Conservation (phyloP, 306 rosid species). For the Vigna reflexopilosa region DNA sequence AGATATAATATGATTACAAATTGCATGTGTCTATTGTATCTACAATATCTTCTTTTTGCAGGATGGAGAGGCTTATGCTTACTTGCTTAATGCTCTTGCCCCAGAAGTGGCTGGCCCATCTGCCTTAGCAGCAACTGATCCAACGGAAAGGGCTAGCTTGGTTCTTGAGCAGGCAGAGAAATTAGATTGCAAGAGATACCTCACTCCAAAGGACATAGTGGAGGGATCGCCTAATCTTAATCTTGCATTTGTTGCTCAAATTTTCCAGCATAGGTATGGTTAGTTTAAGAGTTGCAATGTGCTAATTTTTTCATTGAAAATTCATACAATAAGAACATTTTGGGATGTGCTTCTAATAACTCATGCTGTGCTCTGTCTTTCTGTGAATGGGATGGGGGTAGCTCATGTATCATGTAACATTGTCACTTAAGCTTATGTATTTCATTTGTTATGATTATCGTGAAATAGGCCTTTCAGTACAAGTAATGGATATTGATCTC, state of each 20-base stretch:
- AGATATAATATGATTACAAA: conserved; percentile 31
- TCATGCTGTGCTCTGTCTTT: conserved; percentile 17
- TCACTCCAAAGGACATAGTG: conserved; percentile 89
- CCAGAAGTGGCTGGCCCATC: conserved; percentile 87
- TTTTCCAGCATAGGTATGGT: conserved; percentile 95
- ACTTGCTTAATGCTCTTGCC: conserved; percentile 93
- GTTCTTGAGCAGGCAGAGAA: conserved; percentile 96
- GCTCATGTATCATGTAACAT: conserved; percentile 2
- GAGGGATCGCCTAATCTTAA: conserved; percentile 99
- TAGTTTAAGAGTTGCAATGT: conserved; percentile 37
- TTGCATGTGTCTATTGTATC: conserved; percentile 16
- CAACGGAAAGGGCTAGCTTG: conserved; percentile 85
- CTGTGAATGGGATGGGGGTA: not conserved
- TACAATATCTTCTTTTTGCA: conserved; percentile 54
- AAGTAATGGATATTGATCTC: too few species aligned
- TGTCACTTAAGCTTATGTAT: not conserved
- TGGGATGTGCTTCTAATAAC: conserved; percentile 25
- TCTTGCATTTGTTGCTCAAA: conserved; percentile 99
- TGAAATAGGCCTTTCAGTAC: not conserved
- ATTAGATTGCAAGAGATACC: conserved; percentile 92
- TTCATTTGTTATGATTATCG: conserved; percentile 24
- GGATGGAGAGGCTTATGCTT: conserved; percentile 98
- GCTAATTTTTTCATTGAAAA: conserved; percentile 1
- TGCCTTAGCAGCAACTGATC: conserved; percentile 66
- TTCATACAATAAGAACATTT: conserved; percentile 13